phyloP scores from a whole-genome alignment of 2,329 filamentous ascomycete species.

The Chaetomium globosum region DNA sequence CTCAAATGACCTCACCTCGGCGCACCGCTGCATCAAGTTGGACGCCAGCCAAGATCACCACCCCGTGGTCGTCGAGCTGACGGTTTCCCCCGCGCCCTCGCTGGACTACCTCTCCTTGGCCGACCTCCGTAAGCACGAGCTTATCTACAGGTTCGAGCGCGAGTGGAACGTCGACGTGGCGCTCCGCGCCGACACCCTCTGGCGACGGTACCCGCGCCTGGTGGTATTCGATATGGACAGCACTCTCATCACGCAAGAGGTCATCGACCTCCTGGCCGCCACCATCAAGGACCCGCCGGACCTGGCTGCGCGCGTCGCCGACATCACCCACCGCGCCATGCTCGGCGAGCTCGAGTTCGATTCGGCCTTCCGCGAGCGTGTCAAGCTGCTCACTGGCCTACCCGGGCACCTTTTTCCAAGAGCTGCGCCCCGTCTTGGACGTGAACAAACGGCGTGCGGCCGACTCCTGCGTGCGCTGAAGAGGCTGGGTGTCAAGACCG shows the following conservation, averaged over 20 bases:
- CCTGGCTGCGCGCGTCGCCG: conserved; percentile 77
- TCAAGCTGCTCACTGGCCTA: conserved; percentile 78
- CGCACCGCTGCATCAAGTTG: conserved; percentile 65
- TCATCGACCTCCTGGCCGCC: conserved; percentile 91
- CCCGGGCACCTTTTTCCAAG: conserved; percentile 76
- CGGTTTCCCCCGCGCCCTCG: conserved; percentile 62
- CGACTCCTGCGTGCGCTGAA: conserved; percentile 75
- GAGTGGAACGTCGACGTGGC: conserved; percentile 88
- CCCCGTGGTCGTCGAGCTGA: conserved; percentile 67
- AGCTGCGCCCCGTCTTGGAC: conserved; percentile 72
- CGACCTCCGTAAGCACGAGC: conserved; percentile 77
- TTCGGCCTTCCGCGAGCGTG: conserved; percentile 76
- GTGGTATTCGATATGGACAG: conserved; percentile 99
- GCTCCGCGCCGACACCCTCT: conserved; percentile 72
- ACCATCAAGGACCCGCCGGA: conserved; percentile 70
- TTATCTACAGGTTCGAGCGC: conserved; percentile 79
- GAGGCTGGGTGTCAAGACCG: conserved; percentile 79
- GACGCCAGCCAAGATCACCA: conserved; percentile 49
- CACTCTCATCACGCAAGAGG: conserved; percentile 94
- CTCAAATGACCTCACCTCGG: conserved; percentile 58
- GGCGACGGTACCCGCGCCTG: conserved; percentile 77
- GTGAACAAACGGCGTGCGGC: conserved; percentile 81
- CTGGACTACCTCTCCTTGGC: conserved; percentile 65
- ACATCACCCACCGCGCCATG: conserved; percentile 93
- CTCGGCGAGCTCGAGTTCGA: conserved; percentile 93